These are phyloP conservation scores for Trichoderma atrobrunneum DNA, from an alignment of 2,329 filamentous ascomycete genomes.

Conservation along the genomic window DNA sequence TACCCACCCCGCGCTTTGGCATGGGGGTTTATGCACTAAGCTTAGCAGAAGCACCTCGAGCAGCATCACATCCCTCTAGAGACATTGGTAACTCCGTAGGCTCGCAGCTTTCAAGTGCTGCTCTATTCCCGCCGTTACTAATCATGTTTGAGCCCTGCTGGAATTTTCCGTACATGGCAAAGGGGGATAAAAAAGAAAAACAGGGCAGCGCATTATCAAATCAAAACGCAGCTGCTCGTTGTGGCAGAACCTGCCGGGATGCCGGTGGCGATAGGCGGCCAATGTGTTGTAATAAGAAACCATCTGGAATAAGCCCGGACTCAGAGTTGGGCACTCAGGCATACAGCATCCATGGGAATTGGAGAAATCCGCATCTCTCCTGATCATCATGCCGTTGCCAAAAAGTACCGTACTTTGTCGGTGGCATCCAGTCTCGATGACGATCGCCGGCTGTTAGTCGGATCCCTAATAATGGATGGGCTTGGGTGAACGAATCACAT, in stretches of 20 bases:
- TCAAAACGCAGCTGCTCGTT: background rate
- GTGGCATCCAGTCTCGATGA: background rate
- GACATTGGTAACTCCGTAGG: background rate
- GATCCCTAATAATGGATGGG: background rate
- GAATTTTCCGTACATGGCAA: background rate
- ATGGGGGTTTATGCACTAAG: slow-evolving; percentile 1
- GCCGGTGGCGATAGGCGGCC: slow-evolving; percentile 9
- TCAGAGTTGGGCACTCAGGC: background rate
- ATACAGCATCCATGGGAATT: background rate
- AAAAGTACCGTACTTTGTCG: background rate
- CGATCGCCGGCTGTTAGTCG: background rate
- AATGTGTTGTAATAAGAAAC: background rate
- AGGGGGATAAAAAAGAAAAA: background rate
- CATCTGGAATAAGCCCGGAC: slow-evolving; percentile 6
- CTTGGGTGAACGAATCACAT: slow-evolving; percentile 2
- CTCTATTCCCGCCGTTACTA: slow-evolving; percentile 6
- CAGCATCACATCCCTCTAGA: background rate
- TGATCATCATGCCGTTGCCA: background rate
- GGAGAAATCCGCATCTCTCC: background rate
- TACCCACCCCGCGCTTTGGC: slow-evolving; percentile 14
- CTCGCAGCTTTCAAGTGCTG: background rate
- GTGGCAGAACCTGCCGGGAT: background rate
- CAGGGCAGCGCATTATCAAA: background rate
- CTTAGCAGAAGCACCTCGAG: background rate
- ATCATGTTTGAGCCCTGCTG: background rate